These are phyloP conservation scores for Linum trigynum DNA, from an alignment of 345 rosid species.

Conservation along the genomic window DNA sequence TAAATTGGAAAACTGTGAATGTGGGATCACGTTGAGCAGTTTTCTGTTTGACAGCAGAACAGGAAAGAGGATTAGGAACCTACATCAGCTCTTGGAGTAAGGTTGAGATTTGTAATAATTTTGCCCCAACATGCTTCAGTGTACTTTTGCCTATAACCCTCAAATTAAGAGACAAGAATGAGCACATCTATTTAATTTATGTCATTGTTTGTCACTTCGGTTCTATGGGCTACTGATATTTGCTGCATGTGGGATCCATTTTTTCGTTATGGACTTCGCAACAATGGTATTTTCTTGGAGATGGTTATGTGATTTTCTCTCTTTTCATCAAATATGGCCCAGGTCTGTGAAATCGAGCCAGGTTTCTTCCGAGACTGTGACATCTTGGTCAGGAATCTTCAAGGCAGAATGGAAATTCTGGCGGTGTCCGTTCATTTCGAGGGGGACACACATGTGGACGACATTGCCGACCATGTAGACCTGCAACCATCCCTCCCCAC, in stretches of 20 bases:
- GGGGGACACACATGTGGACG: slow-evolving; percentile 76
- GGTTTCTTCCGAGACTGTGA: slow-evolving; percentile 76
- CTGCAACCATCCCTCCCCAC: slow-evolving; percentile 22
- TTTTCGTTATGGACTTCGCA: no score
- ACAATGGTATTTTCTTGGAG: background rate
- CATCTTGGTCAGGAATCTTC: slow-evolving; percentile 60
- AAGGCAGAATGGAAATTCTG: slow-evolving; percentile 83
- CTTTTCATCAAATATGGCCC: slow-evolving; percentile 11
- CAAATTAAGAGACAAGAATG: background rate
- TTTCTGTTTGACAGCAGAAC: background rate
- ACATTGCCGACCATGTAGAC: slow-evolving; percentile 64
- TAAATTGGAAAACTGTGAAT: background rate
- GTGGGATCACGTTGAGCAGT: background rate
- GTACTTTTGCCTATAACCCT: background rate
- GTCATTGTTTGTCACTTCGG: background rate
- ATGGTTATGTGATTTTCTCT: background rate
- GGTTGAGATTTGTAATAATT: background rate
- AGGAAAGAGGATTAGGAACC: background rate
- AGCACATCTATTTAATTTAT: background rate
- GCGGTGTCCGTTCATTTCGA: slow-evolving; percentile 82
- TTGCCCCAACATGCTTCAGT: background rate
- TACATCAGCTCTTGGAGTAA: background rate
- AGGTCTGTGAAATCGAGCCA: slow-evolving; percentile 87
- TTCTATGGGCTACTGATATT: no score
- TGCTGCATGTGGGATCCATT: background rate